Evolutionary conservation across 345 rosid genomes (phyloP), one percentile per base, ranked within the genome.

Genomic region (Boechera retrofracta): DNA sequence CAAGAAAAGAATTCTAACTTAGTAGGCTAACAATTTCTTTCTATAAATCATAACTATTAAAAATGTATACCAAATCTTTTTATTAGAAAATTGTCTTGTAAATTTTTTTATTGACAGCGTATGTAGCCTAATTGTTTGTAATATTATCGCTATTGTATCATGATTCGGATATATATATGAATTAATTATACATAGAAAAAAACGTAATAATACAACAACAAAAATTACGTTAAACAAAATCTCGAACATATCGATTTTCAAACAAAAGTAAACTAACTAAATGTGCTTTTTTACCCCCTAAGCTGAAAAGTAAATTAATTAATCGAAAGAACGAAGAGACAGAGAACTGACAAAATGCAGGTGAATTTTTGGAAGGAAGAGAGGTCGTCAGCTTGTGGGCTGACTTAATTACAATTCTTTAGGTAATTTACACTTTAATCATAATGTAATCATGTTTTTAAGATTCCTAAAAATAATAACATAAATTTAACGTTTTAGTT

Each of bases 321-420:
- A 73, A 64, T 32, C 60, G 42, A 52, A 10, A 41, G 28, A 66
- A 58, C 47, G 16, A 64, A 75, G 79, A 73, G 93, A 88, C 89
- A 91, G 83, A 29, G 77, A 88, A 87, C 92, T 89, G 93, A 92
- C 90, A 85, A 92, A 86, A 65, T 57, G 83, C 90, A 92, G 90
- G 96, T 88, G 96, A 95, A 90, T 95, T 85, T 92, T 92, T 92
- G 78, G 80, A 77, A 56, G 72, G 72, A 49, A 60, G 80, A 81
- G 94, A 77, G 75, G 89, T 79, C 91, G 89, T 92, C 89, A 79
- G 74, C 79, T 84, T 90, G 91, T 77, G 97, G 84, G 98, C 98
- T 92, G 99, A 94, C 99, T 90, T 90, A 60, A 61, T 26, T 67
- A 21, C 77, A 78, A 18, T 52, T 72, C 36, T 81, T 73, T 86